Percentiles rank a stretch among this genome's conserved stretches.
phyloP scores from a whole-genome alignment of 257 asterid species.

The Solanum dulcamara region DNA sequence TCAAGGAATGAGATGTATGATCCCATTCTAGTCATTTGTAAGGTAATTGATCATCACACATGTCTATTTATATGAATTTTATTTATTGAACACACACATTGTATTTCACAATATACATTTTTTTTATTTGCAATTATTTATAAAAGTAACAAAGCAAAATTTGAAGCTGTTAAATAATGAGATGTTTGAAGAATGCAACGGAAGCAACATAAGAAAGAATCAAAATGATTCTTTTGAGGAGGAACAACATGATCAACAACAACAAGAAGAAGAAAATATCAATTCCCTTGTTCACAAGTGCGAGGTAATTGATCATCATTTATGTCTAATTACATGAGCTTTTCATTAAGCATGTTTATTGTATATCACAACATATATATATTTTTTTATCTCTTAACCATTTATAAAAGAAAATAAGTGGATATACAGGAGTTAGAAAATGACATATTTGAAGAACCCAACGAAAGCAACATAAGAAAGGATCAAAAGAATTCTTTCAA shows the following conservation, averaged over 20 bases:
- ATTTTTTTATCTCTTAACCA: background rate
- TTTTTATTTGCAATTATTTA: background rate
- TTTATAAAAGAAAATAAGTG: background rate
- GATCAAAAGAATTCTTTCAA: background rate
- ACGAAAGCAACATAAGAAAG: background rate
- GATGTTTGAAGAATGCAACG: background rate
- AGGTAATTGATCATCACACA: background rate
- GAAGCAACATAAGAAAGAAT: background rate
- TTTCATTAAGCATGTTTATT: background rate
- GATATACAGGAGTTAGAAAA: background rate
- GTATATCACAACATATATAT: background rate
- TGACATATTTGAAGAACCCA: background rate
- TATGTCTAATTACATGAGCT: background rate
- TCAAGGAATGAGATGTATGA: too few species aligned
- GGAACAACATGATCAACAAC: background rate
- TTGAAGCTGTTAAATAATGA: background rate
- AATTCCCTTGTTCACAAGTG: background rate
- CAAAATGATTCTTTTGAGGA: background rate
- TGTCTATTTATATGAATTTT: background rate
- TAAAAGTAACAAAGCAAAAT: background rate
- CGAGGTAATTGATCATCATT: background rate
- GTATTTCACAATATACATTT: background rate
- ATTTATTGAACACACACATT: background rate
- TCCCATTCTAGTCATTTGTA: background rate
- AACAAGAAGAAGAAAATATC: background rate